Percentiles rank a stretch among this genome's conserved stretches.
Conservation (phyloP, 108 stramenopile genomes). For the Discostella stelligeroides region DNA sequence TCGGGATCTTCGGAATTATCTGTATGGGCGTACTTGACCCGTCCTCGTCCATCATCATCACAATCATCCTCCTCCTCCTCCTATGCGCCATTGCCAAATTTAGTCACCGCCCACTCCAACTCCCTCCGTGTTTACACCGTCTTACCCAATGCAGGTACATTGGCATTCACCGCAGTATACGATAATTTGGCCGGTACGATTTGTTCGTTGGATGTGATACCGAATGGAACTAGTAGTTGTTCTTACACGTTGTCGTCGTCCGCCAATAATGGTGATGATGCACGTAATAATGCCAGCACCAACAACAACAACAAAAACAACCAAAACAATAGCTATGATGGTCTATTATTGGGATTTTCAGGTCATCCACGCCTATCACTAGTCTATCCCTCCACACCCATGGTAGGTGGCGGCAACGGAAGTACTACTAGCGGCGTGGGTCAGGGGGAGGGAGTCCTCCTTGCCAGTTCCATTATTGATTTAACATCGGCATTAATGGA, state of each 20-base stretch:
- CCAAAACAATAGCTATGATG: constrained; percentile 28
- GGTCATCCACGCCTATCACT: constrained; percentile 74
- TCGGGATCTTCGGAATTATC: constrained; percentile 53
- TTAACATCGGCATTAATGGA: constrained; percentile 69
- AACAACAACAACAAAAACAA: neutral
- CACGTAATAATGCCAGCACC: neutral
- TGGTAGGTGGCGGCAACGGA: constrained; percentile 40
- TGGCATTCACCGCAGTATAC: constrained; percentile 59
- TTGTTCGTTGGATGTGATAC: constrained; percentile 60
- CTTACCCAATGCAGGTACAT: constrained; percentile 55
- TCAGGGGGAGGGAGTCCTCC: constrained; percentile 53
- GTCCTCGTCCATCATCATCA: constrained; percentile 32
- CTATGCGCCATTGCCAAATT: constrained; percentile 53
- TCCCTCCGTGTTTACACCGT: constrained; percentile 68
- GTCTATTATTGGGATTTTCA: constrained; percentile 75
- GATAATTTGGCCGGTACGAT: constrained; percentile 76
- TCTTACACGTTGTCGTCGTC: neutral
- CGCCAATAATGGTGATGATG: constrained; percentile 14
- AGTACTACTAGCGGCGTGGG: constrained; percentile 31
- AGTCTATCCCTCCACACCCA: constrained; percentile 51
- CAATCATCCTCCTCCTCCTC: neutral
- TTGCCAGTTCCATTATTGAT: constrained; percentile 75
- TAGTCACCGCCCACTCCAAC: constrained; percentile 83
- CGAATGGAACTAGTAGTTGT: constrained; percentile 41
- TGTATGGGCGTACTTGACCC: constrained; percentile 72